These are phyloP conservation scores for Corniculantispora saksenae DNA, from an alignment of 2,329 filamentous ascomycete genomes.

Conservation along the genomic window DNA sequence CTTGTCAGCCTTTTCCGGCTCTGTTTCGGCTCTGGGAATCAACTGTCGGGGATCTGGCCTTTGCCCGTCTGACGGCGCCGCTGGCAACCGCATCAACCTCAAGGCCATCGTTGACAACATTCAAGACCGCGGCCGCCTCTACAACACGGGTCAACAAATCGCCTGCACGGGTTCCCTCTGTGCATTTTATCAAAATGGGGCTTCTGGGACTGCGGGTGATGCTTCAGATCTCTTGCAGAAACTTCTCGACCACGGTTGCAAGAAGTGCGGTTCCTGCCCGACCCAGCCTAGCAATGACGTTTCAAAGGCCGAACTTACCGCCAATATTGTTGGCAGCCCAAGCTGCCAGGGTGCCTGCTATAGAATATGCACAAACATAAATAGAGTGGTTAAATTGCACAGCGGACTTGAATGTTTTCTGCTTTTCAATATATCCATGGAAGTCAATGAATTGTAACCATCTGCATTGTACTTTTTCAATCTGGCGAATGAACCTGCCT, in stretches of 20 bases:
- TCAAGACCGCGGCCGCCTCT: conserved; percentile 16
- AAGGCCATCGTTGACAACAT: conserved; percentile 22
- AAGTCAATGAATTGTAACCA: background rate
- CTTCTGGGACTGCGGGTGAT: conserved; percentile 6
- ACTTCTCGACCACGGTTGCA: conserved; percentile 21
- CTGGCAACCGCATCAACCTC: conserved; percentile 19
- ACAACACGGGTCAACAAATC: conserved; percentile 21
- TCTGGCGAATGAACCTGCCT: too few species aligned
- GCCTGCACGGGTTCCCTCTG: conserved; percentile 20
- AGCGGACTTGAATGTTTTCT: background rate
- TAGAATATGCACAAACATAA: background rate
- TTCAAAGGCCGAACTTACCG: conserved; percentile 17
- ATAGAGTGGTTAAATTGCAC: background rate
- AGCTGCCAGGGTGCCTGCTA: conserved; percentile 19
- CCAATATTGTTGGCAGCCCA: conserved; percentile 8
- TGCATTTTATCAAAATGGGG: conserved; percentile 18
- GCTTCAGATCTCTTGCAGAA: conserved; percentile 8
- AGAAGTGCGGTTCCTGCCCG: conserved; percentile 20
- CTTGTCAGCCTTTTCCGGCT: conserved; percentile 3
- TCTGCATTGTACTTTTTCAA: too few species aligned
- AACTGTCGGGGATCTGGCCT: conserved; percentile 25
- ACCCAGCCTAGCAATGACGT: conserved; percentile 19
- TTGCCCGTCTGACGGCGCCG: conserved; percentile 20
- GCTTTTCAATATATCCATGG: background rate
- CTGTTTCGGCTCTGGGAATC: conserved; percentile 20